Conservation (phyloP, 352 stramenopile genomes). For the Phytophthora agathidicida region DNA sequence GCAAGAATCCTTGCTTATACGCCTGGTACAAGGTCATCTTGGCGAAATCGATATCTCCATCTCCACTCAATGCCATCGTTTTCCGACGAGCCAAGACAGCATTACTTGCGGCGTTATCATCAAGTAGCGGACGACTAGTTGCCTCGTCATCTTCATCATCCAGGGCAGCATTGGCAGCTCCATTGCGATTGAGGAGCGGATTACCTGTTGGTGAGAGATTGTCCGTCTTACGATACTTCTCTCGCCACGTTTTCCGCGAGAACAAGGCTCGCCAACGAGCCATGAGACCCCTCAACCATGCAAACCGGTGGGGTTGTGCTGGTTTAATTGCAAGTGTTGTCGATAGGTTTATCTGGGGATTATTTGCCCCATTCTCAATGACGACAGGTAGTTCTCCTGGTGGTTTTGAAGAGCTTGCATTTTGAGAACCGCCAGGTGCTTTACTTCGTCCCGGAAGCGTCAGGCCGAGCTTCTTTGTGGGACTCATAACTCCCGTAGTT, state of each 20-base stretch:
- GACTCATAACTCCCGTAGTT: constrained; percentile 16
- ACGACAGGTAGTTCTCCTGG: constrained; percentile 1
- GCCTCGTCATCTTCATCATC: constrained; percentile 26
- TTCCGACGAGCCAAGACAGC: constrained; percentile 30
- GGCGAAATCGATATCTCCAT: constrained; percentile 57
- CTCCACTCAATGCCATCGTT: constrained; percentile 10
- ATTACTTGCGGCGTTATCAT: constrained; percentile 19
- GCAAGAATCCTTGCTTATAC: constrained; percentile 67
- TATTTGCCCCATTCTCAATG: constrained; percentile 7
- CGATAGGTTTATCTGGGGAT: not conserved
- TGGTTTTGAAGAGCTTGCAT: not conserved
- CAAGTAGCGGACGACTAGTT: constrained; percentile 14
- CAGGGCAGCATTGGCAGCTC: constrained; percentile 10
- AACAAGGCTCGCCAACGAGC: constrained; percentile 43
- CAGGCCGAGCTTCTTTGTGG: constrained; percentile 22
- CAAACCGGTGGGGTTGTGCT: constrained; percentile 33
- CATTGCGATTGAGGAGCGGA: constrained; percentile 17
- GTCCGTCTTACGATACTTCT: constrained; percentile 56
- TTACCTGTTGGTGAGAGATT: constrained; percentile 31
- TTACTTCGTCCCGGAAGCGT: constrained; percentile 22
- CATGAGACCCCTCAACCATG: constrained; percentile 45
- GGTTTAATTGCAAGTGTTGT: constrained; percentile 20
- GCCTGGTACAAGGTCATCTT: constrained; percentile 81
- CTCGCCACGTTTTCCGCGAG: constrained; percentile 57
- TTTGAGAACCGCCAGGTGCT: constrained; percentile 7